Evolutionary conservation across 2,329 filamentous ascomycete genomes (phyloP), one percentile per base, ranked within the genome.

Genomic region (Claviceps pazoutovae): DNA sequence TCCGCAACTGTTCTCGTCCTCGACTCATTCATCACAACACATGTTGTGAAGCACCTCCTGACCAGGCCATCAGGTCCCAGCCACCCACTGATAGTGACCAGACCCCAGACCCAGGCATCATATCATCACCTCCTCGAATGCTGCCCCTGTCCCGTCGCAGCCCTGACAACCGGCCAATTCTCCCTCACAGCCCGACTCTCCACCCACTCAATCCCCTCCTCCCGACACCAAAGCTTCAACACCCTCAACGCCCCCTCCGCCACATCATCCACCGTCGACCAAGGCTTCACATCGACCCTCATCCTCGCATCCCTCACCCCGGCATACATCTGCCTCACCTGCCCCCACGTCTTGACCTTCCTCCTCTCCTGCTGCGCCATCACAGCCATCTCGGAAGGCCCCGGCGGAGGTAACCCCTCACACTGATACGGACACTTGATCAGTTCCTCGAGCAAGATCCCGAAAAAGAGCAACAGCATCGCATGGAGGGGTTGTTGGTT

Each of bases 201-300:
- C n/a, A 60, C 58, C 74, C 74, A 78, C 17, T 67, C 62, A n/a
- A 75, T 67, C 5, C 61, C 61, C 53, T 76, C 71, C 3, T 69
- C 66, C 8, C 66, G 64, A 45, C 69, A 71, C 70, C 73, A 76
- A 23, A 64, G 60, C 2, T 63, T 64, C 56, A 77, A 60, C 4
- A 74, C 60, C 6, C 61, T 62, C 51, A 76, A 56, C 13, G 66
- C 64, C 5, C 62, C 60, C 7, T 62, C 59, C 13, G 70, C 68
- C 6, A 69, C 64, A 14, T 75, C 73, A 52, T 75, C 71, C 9
- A 74, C 62, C 3, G 64, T 64, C 8, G 67, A 68, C 72, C 73
- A 74, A 0, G 70, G 68, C 1, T 59, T 56, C 17, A 71, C 60
- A 19, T 63, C 59, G 23, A 65, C 64, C 43, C 59, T 67, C 23